phyloP scores from a whole-genome alignment of 306 rosid genomes.

The Elaeagnus macrophylla region DNA sequence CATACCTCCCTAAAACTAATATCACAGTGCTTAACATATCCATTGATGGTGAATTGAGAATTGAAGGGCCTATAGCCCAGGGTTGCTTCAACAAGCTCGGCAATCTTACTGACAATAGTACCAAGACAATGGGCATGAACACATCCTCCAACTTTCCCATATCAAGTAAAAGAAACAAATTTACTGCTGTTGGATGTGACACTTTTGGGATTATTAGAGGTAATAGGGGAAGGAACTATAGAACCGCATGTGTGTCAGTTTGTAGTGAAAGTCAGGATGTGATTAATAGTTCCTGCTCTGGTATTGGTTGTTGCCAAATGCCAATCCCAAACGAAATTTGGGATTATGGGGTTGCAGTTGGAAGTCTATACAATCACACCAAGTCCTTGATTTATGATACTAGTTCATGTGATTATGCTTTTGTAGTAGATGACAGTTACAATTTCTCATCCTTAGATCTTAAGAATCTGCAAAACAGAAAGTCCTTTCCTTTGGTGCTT shows the following conservation, averaged over 20 bases:
- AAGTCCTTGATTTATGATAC: not conserved
- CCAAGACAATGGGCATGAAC: too few relatives aligned
- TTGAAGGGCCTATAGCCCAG: too few relatives aligned
- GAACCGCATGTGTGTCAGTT: not conserved
- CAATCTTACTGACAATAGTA: too few relatives aligned
- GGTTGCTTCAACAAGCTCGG: too few relatives aligned
- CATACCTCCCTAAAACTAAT: too few relatives aligned
- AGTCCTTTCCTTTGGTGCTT: not conserved
- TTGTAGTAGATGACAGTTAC: slow-evolving; percentile 2
- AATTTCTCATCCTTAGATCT: slow-evolving; percentile 4
- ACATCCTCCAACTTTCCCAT: not conserved
- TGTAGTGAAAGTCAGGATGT: not conserved
- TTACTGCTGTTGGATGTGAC: not conserved
- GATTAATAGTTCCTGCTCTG: not conserved
- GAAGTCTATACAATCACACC: not conserved
- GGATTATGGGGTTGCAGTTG: not conserved
- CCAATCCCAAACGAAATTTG: not conserved
- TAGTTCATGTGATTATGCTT: slow-evolving; percentile 1
- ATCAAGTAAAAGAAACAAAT: not conserved
- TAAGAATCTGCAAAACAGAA: not conserved
- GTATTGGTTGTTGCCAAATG: not conserved
- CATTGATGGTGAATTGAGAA: too few relatives aligned
- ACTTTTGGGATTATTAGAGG: not conserved
- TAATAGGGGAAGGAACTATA: not conserved
- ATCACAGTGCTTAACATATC: too few relatives aligned